Base-by-base conservation (phyloP, 257 asterid genomes). In the Petunia axillaris region DNA sequence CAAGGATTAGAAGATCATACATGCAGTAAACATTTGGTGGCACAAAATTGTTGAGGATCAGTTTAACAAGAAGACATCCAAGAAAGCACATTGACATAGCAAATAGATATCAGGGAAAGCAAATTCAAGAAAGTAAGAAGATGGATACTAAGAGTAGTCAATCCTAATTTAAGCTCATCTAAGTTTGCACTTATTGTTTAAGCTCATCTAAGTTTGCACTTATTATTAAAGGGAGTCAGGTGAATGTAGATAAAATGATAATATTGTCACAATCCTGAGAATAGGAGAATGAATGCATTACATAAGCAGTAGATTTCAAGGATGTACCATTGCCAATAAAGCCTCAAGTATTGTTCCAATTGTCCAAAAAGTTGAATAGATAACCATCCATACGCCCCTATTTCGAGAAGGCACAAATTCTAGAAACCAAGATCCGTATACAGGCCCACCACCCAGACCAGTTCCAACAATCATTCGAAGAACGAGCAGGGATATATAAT, bases 391-490 rank as follows among this genome's bases (percentile, higher is more conserved):
- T 57, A 75, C 76, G 74, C 97, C 98, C 76, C 97, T 85, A 76
- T 85, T 90, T 60, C 15, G 85, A 13, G 87, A 85, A 37, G 97
- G 97, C 78, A 94, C 91, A 89, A 94, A 94, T 88, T 94, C 97
- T 36, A 92, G 88, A 89, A 90, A 94, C 98, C 97, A 94, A 76
- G 97, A 79, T 35, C 92, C 82, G 87, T 94, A 91, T 55, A 94
- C 94, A 4, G 93, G 94, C 46, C 94, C 95, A 79, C 97, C 97
- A 37, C 98, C 97, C 38, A 89, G 80, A 68, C 97, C 98, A 81
- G 88, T 83, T 79, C 97, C 97, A 82, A 87, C 95, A 73, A 92
- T 68, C 87, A 82, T 79, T 15, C 95, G 91, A 10, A 85, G 82
- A 75, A 85, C 4, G 78, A 92, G 64, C 87, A 94, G 76, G 8